Conservation (phyloP, 345 rosid genomes). For the Carallia brachiata region DNA sequence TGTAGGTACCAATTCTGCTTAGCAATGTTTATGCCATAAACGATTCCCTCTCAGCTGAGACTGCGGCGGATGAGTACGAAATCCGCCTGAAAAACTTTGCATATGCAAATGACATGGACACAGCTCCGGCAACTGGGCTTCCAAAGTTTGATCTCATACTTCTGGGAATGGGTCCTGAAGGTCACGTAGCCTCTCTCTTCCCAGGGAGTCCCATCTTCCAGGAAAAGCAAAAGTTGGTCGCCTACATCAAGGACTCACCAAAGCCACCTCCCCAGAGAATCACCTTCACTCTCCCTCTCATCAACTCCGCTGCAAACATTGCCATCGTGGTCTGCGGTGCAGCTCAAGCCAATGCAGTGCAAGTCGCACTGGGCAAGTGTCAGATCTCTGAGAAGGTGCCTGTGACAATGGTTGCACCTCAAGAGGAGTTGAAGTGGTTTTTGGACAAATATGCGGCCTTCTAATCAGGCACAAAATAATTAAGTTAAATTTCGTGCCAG, state of each 20-base stretch:
- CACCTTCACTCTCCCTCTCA: slow-evolving; percentile 73
- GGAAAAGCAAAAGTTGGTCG: slow-evolving; percentile 67
- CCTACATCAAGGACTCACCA: slow-evolving; percentile 64
- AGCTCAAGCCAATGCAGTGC: slow-evolving; percentile 58
- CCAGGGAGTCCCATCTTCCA: slow-evolving; percentile 61
- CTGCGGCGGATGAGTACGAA: slow-evolving; percentile 80
- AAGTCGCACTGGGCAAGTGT: slow-evolving; percentile 40
- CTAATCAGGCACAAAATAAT: not conserved
- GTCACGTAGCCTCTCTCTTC: slow-evolving; percentile 76
- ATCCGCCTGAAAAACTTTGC: slow-evolving; percentile 56
- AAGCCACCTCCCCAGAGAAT: slow-evolving; percentile 82
- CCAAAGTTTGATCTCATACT: slow-evolving; percentile 85
- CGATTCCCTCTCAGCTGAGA: slow-evolving; percentile 65
- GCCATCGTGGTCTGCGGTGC: slow-evolving; percentile 66
- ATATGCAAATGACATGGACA: slow-evolving; percentile 26
- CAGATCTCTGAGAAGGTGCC: slow-evolving; percentile 44
- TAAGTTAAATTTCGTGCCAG: too few species aligned
- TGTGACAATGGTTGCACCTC: slow-evolving; percentile 57
- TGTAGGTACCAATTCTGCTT: slow-evolving; percentile 46
- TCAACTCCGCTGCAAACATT: slow-evolving; percentile 65
- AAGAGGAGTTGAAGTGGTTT: slow-evolving; percentile 73
- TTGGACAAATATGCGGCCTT: slow-evolving; percentile 68
- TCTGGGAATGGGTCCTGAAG: slow-evolving; percentile 89
- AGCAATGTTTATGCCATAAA: slow-evolving; percentile 71
- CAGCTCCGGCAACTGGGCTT: slow-evolving; percentile 47